Evolutionary conservation across 768 basidiomycete genomes (phyloP).

Genomic region (Fistulinella prunicolor): DNA sequence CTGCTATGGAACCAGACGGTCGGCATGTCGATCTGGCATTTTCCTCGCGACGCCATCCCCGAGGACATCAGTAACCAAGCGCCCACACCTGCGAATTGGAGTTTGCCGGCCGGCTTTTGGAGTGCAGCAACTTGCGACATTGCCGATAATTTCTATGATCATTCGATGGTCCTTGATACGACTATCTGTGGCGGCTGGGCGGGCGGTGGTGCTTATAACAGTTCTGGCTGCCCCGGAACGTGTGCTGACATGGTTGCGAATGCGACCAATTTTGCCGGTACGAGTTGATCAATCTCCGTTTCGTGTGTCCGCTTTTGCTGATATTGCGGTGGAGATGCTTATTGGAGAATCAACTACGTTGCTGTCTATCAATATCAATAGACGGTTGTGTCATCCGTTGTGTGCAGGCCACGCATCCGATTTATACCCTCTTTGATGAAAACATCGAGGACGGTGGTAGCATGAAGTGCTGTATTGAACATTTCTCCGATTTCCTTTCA

Average conservation of each 20-base stretch:
- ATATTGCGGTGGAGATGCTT: conserved; percentile 39
- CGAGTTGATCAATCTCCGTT: conserved; percentile 12
- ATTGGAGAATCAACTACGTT: conserved; percentile 56
- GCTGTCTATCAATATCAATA: conserved; percentile 52
- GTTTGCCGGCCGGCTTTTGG: conserved; percentile 50
- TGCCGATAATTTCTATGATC: conserved; percentile 45
- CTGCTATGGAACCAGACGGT: conserved; percentile 45
- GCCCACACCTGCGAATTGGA: conserved; percentile 50
- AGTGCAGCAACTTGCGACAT: conserved; percentile 49
- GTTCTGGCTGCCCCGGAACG: conserved; percentile 39
- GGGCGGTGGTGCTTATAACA: conserved; percentile 8
- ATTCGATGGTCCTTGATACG: conserved; percentile 42
- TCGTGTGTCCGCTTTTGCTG: not conserved
- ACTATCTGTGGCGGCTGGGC: conserved; percentile 36
- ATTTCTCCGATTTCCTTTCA: too few relatives aligned
- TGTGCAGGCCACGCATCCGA: not conserved
- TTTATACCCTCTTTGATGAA: not conserved
- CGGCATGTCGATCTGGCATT: conserved; percentile 57
- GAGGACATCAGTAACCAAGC: conserved; percentile 41
- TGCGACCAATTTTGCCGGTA: conserved; percentile 51
- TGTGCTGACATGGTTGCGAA: conserved; percentile 49
- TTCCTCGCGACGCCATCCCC: conserved; percentile 49
- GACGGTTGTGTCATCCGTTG: not conserved
- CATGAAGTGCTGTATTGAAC: conserved; percentile 20
- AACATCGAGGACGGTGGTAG: not conserved